Conservation (phyloP, 148 eudicot genomes). For the Heliamphora exappendiculata region DNA sequence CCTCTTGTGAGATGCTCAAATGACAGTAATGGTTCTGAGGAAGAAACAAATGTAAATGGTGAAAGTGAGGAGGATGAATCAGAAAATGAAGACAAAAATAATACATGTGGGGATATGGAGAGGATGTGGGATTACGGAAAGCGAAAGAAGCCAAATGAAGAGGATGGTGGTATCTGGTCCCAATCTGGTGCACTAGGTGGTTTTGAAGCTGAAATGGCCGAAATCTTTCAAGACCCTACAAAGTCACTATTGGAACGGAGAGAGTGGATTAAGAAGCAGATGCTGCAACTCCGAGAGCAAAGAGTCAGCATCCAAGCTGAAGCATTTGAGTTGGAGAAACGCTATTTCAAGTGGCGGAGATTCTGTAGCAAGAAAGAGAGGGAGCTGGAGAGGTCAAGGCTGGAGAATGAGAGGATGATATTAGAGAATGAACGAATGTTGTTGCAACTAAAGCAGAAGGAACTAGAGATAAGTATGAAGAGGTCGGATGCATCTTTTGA, state of each 20-base stretch:
- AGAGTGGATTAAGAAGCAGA: slow-evolving; percentile 33
- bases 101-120: slow-evolving; percentile 14
- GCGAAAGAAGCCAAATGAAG: slow-evolving; percentile 19
- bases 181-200: slow-evolving; percentile 13
- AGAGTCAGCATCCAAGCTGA: slow-evolving; percentile 35
- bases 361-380: slow-evolving; percentile 51
- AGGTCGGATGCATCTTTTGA: slow-evolving; percentile 25
- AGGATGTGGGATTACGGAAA: slow-evolving; percentile 14
- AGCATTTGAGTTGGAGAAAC: slow-evolving; percentile 46
- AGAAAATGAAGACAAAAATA: slow-evolving; percentile 25
- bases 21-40: slow-evolving; percentile 29
- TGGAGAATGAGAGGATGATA: slow-evolving; percentile 52
- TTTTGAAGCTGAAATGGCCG: slow-evolving; percentile 28
- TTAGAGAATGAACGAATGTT: slow-evolving; percentile 52
- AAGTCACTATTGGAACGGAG: slow-evolving; percentile 30
- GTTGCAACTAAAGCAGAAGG: slow-evolving; percentile 49
- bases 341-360: slow-evolving; percentile 47
- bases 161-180: slow-evolving; percentile 13
- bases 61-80: slow-evolving; percentile 44
- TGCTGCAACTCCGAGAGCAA: slow-evolving; percentile 35
- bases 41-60: slow-evolving; percentile 30
- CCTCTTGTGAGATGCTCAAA: slow-evolving; percentile 24
- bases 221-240: slow-evolving; percentile 22
- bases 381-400: slow-evolving; percentile 46
- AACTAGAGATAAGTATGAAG: slow-evolving; percentile 19